Evolutionary conservation across 331 rosid species (phyloP), one percentile per base, ranked within the genome.

Genomic region (Erythrophleum ivorense): DNA sequence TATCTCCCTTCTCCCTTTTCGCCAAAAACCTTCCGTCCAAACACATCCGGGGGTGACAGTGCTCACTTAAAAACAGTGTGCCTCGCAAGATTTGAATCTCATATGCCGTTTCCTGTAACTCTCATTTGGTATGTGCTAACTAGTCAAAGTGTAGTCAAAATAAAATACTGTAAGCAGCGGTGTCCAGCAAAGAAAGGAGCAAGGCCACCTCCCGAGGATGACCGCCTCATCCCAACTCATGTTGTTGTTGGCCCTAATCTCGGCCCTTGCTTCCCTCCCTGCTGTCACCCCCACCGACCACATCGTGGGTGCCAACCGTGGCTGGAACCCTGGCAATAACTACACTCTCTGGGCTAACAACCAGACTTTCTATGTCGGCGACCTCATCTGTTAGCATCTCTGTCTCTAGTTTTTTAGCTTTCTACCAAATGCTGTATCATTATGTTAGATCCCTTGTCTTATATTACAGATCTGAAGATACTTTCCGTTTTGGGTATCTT

Each of bases 291-390:
- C 91, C 58, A 92, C 98, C 0, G 94, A 95, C 86, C 98, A 95
- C 81, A 95, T 95, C 68, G 97, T 95, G 1, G 97, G 98, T 29
- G 97, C 98, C 31, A 95, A 95, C 69, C 96, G 89, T 29, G 98
- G 98, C 55, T 95, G 98, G 97, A 95, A 95, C 80, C 88, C 97
- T 18, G 87, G 89, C 58, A 40, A 83, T 9, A 95, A 94, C 92
- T 94, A 92, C 88, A 94, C 98, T 68, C 90, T 88, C 45, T 94
- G 97, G 98, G 92, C 91, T 70, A 94, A 94, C 79, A 92, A 94
- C 81, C 97, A 91, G 0, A 94, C 98, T 33, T 90, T 94, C 90
- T 90, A 75, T 78, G 93, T 91, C n/a, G 95, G 92, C n/a, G 95
- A 88, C 81, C 84, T 86, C 16, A 89, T 91, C 67, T 87, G 91